Conservation (phyloP, 768 basidiomycete genomes). For the Hemileccinum impolitum region DNA sequence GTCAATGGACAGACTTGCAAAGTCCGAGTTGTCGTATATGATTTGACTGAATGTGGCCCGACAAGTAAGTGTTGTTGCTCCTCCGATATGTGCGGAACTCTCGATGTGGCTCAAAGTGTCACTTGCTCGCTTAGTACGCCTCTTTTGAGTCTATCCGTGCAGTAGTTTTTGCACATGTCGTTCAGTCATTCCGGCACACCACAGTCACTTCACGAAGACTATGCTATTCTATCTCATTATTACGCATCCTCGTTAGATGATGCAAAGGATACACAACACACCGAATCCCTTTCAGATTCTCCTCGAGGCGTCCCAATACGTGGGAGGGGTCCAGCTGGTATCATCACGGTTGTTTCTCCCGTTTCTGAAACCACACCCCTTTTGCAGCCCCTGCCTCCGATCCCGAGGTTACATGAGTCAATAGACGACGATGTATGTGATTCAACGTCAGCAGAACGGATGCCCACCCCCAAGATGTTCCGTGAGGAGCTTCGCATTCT, state of each 20-base stretch:
- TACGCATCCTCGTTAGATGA: constrained; percentile 30
- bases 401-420: constrained; percentile 56
- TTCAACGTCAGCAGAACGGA: constrained; percentile 13
- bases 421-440: constrained; percentile 26
- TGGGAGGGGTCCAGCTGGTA: not conserved
- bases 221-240: constrained; percentile 57
- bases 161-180: constrained; percentile 12
- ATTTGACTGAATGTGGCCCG: too few species aligned
- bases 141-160: too few species aligned
- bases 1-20: too few species aligned
- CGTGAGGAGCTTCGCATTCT: constrained; percentile 62
- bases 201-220: constrained; percentile 59
- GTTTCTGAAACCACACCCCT: constrained; percentile 56
- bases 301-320: constrained; percentile 18
- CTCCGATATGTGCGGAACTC: too few species aligned
- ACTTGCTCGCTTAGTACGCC: too few species aligned
- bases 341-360: not conserved
- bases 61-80: too few species aligned
- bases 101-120: too few species aligned
- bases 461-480: constrained; percentile 34
- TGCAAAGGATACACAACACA: not conserved
- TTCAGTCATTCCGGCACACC: constrained; percentile 15
- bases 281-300: constrained; percentile 12
- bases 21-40: too few species aligned
- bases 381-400: constrained; percentile 41